Base-by-base conservation (phyloP, 2,329 filamentous ascomycete genomes). In the Fusarium continuum region DNA sequence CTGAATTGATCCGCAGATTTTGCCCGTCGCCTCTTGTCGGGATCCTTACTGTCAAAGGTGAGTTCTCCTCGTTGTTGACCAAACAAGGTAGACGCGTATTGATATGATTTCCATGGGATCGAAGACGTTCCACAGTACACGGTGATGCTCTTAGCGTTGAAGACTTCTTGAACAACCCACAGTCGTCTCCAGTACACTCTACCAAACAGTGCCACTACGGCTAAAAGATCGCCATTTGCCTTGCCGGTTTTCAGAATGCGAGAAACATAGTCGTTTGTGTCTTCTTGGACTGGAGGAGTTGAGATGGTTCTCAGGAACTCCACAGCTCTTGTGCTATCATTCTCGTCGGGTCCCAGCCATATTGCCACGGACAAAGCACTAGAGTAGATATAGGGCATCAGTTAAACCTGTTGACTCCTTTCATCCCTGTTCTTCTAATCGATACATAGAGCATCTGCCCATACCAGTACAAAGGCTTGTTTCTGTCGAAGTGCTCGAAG, bases 141-240 rank as follows among this genome's bases (percentile, higher is more conserved):
- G 14, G 20, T 20, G 3, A 64, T 50, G 1, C 36, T 9, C 11
- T 45, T 49, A 2, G 61, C 61, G 3, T 64, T 46, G 14, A 61
- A 64, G 2, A 64, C 35, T 5, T 64, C 60, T n/a, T 64, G 61
- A 4, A 55, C 41, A 6, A 35, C 48, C 61, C 61, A 64, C 0
- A 64, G 17, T 20, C 61, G 48, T 28, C 44, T 49, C 61, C 61
- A 64, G 23, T 64, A 64, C 2, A 55, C 47, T 8, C 60, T 55
- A 1, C 36, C 34, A n/a, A 64, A 64, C 2, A 64, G 31, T 1
- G 61, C 64, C 4, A 61, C 54, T 0, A 59, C 49, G 5, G 61
- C 60, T 2, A 54, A 20, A 4, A 64, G 54, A 1, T 50, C 54
- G 0, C 54, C 61, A 10, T 64, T 61, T 5, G 23, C 34, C 4